Percentiles rank a stretch among this genome's conserved stretches.
Evolutionary conservation across 331 rosid genomes (phyloP).

Genomic region (Malus hybrid): DNA sequence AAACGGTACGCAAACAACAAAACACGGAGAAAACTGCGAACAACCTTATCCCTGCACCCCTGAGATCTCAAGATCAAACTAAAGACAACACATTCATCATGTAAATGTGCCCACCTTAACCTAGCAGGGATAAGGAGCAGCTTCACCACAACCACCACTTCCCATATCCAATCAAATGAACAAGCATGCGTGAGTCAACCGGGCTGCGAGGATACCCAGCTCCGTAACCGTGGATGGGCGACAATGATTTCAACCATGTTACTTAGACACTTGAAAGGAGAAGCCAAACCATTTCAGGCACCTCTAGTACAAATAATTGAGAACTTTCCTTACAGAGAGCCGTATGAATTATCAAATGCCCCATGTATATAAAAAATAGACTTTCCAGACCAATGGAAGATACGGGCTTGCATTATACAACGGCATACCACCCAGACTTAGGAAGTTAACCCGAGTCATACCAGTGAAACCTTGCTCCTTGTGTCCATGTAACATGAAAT

Average conservation of each 20-base stretch:
- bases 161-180: slow-evolving; percentile 61
- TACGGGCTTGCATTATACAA: slow-evolving; percentile 13
- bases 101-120: slow-evolving; percentile 98
- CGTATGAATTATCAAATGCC: slow-evolving; percentile 1
- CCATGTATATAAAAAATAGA: slow-evolving; percentile 10
- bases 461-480: slow-evolving; percentile 27
- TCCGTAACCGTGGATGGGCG: slow-evolving; percentile 98
- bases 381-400: slow-evolving; percentile 15
- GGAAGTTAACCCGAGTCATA: slow-evolving; percentile 23
- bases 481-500: slow-evolving; percentile 41
- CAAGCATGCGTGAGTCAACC: slow-evolving; percentile 91
- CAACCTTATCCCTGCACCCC: slow-evolving; percentile 90
- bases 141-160: slow-evolving; percentile 61
- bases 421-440: slow-evolving; percentile 19
- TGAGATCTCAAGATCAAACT: slow-evolving; percentile 64
- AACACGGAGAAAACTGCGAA: slow-evolving; percentile 59
- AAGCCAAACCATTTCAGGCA: slow-evolving; percentile 32
- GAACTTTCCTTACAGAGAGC: slow-evolving; percentile 24
- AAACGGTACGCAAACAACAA: background rate
- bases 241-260: slow-evolving; percentile 34
- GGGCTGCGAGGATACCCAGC: slow-evolving; percentile 88
- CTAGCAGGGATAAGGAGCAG: slow-evolving; percentile 99
- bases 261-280: slow-evolving; percentile 28
- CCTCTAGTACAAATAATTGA: slow-evolving; percentile 22
- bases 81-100: slow-evolving; percentile 88